These are phyloP conservation scores for Albugo candida DNA, from an alignment of 352 stramenopile species.

Conservation along the genomic window DNA sequence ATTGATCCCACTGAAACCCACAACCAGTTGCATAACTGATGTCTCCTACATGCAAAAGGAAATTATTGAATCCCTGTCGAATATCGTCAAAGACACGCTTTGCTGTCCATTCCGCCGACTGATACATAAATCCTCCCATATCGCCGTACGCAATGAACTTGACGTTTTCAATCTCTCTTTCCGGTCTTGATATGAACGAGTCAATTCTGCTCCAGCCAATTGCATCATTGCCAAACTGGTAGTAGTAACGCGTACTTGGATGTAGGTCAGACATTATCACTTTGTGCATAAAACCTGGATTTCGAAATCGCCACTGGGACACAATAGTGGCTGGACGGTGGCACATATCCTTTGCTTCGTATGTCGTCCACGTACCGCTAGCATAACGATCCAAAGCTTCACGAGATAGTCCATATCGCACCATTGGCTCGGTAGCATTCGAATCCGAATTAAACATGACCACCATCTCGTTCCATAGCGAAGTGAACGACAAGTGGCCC, in stretches of 20 bases:
- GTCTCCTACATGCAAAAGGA: slow-evolving; percentile 19
- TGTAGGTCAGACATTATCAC: slow-evolving; percentile 34
- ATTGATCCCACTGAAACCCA: slow-evolving; percentile 47
- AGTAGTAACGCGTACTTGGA: slow-evolving; percentile 32
- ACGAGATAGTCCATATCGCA: slow-evolving; percentile 21
- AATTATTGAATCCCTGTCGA: slow-evolving; percentile 12
- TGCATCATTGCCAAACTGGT: slow-evolving; percentile 55
- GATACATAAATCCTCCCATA: slow-evolving; percentile 33
- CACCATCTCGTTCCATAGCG: slow-evolving; percentile 35
- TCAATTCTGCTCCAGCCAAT: slow-evolving; percentile 51
- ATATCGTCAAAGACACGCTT: slow-evolving; percentile 11
- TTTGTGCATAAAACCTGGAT: slow-evolving; percentile 63
- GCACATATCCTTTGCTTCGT: slow-evolving; percentile 48
- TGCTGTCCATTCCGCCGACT: slow-evolving; percentile 11
- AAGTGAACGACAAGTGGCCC: slow-evolving; percentile 44
- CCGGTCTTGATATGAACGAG: slow-evolving; percentile 29
- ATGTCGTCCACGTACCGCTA: slow-evolving; percentile 30
- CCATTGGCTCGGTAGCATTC: slow-evolving; percentile 16
- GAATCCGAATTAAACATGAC: slow-evolving; percentile 66
- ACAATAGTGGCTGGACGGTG: slow-evolving; percentile 33
- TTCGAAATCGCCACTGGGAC: slow-evolving; percentile 44
- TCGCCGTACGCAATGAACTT: slow-evolving; percentile 74
- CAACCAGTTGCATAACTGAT: slow-evolving; percentile 24
- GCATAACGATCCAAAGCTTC: slow-evolving; percentile 11
- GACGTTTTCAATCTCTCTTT: slow-evolving; percentile 4